A percentile compares a stretch with the other conserved stretches of the same genome.
phyloP scores from a whole-genome alignment of 192 early-diverging fungal genomes.

The Coemansia sp. region DNA sequence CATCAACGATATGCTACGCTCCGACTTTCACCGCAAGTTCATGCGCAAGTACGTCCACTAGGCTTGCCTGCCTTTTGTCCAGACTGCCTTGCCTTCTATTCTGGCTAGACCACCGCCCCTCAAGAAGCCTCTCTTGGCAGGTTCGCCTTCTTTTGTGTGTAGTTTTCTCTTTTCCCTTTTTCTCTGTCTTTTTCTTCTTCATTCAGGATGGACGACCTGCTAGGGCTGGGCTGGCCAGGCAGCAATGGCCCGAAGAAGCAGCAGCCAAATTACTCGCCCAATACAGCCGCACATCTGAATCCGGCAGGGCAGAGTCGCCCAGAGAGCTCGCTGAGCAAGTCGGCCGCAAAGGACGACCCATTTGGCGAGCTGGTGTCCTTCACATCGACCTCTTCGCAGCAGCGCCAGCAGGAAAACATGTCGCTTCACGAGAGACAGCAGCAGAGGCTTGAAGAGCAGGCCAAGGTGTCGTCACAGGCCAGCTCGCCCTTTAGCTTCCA shows the following conservation, averaged over 20 bases:
- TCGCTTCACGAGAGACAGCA: conserved; percentile 44
- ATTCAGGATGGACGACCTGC: conserved; percentile 32
- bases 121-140: no score
- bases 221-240: conserved; percentile 24
- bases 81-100: neutral
- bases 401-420: conserved; percentile 23
- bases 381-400: conserved; percentile 2
- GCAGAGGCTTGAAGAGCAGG: conserved; percentile 23
- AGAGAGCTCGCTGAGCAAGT: neutral
- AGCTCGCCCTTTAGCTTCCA: conserved; percentile 16
- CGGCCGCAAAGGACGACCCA: conserved; percentile 28
- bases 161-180: neutral
- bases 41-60: conserved; percentile 85
- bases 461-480: conserved; percentile 6
- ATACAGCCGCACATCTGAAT: conserved; percentile 1
- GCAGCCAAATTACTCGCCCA: conserved; percentile 40
- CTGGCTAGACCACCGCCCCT: neutral
- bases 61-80: neutral
- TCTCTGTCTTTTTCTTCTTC: neutral
- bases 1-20: conserved; percentile 93
- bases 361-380: conserved; percentile 49
- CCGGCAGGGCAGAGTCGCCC: neutral
- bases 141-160: neutral
- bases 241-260: conserved; percentile 1
- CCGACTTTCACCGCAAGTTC: conserved; percentile 96